These are phyloP conservation scores for Favolaschia claudopus DNA, from an alignment of 768 basidiomycete genomes.

Conservation along the genomic window DNA sequence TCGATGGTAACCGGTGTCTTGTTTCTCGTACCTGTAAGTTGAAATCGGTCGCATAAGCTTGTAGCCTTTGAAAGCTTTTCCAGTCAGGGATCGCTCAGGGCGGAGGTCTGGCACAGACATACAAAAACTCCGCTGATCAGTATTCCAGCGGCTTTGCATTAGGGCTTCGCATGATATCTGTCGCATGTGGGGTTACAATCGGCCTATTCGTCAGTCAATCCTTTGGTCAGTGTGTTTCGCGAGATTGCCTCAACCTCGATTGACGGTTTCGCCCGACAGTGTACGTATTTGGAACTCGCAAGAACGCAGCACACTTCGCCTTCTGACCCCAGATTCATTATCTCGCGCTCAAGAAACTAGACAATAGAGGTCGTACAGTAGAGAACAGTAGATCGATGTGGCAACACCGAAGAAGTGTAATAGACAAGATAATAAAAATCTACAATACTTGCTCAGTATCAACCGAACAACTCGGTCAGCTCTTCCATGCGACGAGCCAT, in stretches of 20 bases:
- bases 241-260: not conserved
- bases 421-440: conserved; percentile 36
- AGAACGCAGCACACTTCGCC: conserved; percentile 77
- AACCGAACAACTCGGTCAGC: conserved; percentile 76
- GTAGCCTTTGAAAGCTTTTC: conserved; percentile 26
- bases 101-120: conserved; percentile 71
- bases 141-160: conserved; percentile 82
- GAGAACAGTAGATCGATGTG: conserved; percentile 19
- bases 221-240: conserved; percentile 45
- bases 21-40: conserved; percentile 84
- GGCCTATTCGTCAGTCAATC: conserved; percentile 86
- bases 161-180: conserved; percentile 83
- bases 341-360: conserved; percentile 5
- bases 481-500: conserved; percentile 90
- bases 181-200: conserved; percentile 81
- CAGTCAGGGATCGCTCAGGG: conserved; percentile 82
- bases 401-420: conserved; percentile 17
- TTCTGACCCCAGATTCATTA: conserved; percentile 52
- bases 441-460: conserved; percentile 36
- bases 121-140: conserved; percentile 66
- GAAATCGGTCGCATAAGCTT: not conserved
- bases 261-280: conserved; percentile 42
- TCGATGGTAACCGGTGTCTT: conserved; percentile 95
- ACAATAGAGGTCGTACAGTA: conserved; percentile 24
- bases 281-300: conserved; percentile 77